Percentiles rank a stretch among this genome's conserved stretches.
phyloP scores from a whole-genome alignment of 192 early-diverging fungal species.

The Paraglomus occultum region DNA sequence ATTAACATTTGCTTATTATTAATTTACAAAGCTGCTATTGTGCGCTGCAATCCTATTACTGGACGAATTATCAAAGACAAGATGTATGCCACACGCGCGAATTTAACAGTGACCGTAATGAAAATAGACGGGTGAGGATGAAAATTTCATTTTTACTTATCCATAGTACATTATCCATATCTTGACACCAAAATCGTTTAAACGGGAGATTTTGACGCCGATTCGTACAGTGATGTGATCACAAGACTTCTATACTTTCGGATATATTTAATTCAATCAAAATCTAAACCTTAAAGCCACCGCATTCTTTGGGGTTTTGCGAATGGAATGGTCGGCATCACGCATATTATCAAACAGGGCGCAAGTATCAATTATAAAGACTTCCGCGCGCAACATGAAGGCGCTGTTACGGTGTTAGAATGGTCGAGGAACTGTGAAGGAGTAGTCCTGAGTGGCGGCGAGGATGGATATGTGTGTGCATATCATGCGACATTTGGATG shows the following conservation, averaged over 20 bases:
- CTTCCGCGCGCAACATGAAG: constrained; percentile 48
- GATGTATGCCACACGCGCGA: constrained; percentile 44
- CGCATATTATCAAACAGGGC: constrained; percentile 39
- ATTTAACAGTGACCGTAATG: constrained; percentile 40
- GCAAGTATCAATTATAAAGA: constrained; percentile 32
- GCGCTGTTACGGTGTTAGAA: constrained; percentile 39
- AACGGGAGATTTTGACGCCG: too few species aligned
- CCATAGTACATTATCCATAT: neutral
- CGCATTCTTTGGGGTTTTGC: constrained; percentile 52
- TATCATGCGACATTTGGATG: constrained; percentile 43
- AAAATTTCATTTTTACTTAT: neutral
- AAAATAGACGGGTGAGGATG: constrained; percentile 47
- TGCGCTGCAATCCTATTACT: constrained; percentile 53
- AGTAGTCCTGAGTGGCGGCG: constrained; percentile 42
- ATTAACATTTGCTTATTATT: neutral
- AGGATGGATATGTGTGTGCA: constrained; percentile 42
- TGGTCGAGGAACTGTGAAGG: constrained; percentile 15
- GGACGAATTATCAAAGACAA: constrained; percentile 52
- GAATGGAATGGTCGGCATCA: constrained; percentile 47
- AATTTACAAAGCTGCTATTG: constrained; percentile 36
- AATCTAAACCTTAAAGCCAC: constrained; percentile 29
- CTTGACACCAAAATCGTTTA: too few species aligned
- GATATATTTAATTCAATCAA: neutral
- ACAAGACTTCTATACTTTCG: neutral
- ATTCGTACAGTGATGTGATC: neutral